Conservation (phyloP, 768 basidiomycete genomes). For the Auricularia cornea region DNA sequence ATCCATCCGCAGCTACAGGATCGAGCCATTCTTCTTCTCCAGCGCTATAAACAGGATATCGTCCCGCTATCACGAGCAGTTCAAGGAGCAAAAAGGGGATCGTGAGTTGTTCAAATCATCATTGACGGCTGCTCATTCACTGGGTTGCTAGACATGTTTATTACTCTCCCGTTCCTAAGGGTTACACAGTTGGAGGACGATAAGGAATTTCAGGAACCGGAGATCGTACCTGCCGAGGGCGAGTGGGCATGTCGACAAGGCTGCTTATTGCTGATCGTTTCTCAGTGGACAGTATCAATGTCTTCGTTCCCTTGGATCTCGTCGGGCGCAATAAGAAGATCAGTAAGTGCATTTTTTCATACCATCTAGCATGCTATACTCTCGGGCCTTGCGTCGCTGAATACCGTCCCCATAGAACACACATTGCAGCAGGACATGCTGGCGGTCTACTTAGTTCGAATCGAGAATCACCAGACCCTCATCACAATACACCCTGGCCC, state of each 20-base stretch:
- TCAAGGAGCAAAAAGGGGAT: not conserved
- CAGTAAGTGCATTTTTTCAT: not conserved
- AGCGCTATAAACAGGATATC: not conserved
- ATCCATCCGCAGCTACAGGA: not conserved
- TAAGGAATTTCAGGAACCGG: not conserved
- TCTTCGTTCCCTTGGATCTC: not conserved
- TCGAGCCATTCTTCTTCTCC: not conserved
- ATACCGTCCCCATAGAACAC: not conserved
- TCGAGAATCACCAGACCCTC: not conserved
- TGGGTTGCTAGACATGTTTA: not conserved
- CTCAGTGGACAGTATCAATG: not conserved
- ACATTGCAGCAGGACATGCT: not conserved
- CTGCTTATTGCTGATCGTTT: too few species aligned
- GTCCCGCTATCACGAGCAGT: not conserved
- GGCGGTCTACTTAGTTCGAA: not conserved
- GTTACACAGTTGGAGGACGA: not conserved
- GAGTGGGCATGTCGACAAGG: not conserved
- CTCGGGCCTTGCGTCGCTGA: not conserved
- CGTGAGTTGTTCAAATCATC: not conserved
- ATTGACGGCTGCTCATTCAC: not conserved
- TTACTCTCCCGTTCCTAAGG: not conserved
- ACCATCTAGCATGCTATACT: not conserved
- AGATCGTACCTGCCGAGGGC: not conserved
- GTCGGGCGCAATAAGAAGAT: not conserved
- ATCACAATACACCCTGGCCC: constrained; percentile 35